phyloP scores from a whole-genome alignment of 106 monocot species.

The Dioscorea alata region DNA sequence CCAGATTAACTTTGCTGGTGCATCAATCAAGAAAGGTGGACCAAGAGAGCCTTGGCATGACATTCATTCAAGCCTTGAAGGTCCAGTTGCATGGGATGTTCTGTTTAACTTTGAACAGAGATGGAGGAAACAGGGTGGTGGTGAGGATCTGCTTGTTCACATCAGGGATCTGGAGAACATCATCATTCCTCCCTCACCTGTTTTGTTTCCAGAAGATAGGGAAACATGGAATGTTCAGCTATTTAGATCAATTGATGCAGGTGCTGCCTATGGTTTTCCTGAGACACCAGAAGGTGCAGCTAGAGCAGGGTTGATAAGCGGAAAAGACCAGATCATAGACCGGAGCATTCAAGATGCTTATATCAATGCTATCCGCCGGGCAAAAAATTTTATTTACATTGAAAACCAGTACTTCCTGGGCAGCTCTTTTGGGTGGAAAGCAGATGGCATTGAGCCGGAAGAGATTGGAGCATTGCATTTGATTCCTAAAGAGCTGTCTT shows the following conservation, averaged over 20 bases:
- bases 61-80: conserved; percentile 54
- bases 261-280: conserved; percentile 63
- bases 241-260: conserved; percentile 65
- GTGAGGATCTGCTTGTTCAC: conserved; percentile 40
- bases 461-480: conserved; percentile 46
- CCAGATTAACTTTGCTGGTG: conserved; percentile 53
- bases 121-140: conserved; percentile 57
- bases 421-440: conserved; percentile 53
- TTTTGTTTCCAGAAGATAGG: conserved; percentile 35
- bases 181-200: conserved; percentile 45
- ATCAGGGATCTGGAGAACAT: conserved; percentile 30
- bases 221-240: conserved; percentile 75
- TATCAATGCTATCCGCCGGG: conserved; percentile 53
- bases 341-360: conserved; percentile 70
- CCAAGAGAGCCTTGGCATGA: conserved; percentile 83
- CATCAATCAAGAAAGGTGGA: conserved; percentile 46
- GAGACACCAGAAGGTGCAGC: conserved; percentile 51
- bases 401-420: conserved; percentile 86
- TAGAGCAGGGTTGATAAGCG: conserved; percentile 49
- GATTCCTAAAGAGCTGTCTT: conserved; percentile 59
- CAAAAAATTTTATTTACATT: conserved; percentile 67
- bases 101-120: conserved; percentile 65
- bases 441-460: conserved; percentile 48
- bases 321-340: conserved; percentile 58
- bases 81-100: conserved; percentile 64